A percentile compares a stretch with the other conserved stretches of the same genome.
Conservation (phyloP, 148 eudicot genomes). For the Pharnaceum exiguum region DNA sequence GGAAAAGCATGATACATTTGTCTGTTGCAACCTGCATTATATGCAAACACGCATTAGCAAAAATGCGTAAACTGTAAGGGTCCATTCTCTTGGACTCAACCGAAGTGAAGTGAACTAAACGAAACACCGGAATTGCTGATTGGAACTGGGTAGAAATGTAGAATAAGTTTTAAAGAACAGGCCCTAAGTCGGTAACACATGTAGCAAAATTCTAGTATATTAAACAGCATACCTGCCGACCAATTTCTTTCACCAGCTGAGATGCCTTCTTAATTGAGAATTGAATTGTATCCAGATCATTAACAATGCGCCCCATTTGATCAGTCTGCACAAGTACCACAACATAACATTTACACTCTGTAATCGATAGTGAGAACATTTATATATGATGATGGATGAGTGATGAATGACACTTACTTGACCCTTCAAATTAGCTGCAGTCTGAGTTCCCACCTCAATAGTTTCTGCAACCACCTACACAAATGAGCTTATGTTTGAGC, state of each 20-base stretch:
- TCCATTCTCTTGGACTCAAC: no score
- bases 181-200: background rate
- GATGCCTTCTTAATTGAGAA: constrained; percentile 96
- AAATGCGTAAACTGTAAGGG: background rate
- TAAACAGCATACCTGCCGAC: constrained; percentile 68
- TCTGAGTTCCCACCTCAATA: constrained; percentile 85
- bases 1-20: constrained; percentile 94
- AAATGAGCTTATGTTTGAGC: constrained; percentile 4
- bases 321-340: constrained; percentile 57
- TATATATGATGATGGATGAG: background rate
- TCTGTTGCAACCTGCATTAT: constrained; percentile 90
- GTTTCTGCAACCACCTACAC: constrained; percentile 90
- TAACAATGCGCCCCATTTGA: constrained; percentile 93
- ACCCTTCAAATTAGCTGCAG: constrained; percentile 82
- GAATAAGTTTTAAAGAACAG: no score
- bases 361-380: constrained; percentile 4
- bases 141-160: no score
- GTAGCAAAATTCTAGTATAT: background rate
- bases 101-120: no score
- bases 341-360: constrained; percentile 4
- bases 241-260: constrained; percentile 95
- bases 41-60: constrained; percentile 3
- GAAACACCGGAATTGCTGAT: no score
- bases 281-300: constrained; percentile 92
- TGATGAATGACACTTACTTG: constrained; percentile 56